Base-by-base conservation (phyloP, 2,329 filamentous ascomycete species). In the Penicillium hordei region DNA sequence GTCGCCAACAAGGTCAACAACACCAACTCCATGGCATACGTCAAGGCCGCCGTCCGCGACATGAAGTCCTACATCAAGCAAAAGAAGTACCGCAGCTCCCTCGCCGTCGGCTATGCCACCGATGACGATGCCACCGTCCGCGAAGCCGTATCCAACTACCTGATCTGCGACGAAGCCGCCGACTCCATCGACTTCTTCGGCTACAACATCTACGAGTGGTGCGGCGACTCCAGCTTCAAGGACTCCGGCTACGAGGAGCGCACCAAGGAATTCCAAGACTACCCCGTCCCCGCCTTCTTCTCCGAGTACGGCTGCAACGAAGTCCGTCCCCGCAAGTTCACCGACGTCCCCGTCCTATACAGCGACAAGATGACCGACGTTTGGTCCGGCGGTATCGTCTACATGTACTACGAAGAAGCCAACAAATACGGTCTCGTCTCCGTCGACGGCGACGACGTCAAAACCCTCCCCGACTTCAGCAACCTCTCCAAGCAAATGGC, bases 201-300 rank as follows among this genome's bases (percentile, higher is more conserved):
- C 59, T 97, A 97, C 88, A 99, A 99, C 83, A 96, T 97, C 80
- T 99, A 99, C 84, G 96, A 93, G 52, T 99, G 94, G 94, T 99
- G 94, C 75, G 94, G 93, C 67, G 76, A 93, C 67, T 96, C 90
- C 71, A 86, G 81, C 69, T 94, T 89, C 80, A 72, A 81, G 36
- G 72, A 82, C 59, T 97, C 94, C 4, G 91, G 91, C 54, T 99
- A 93, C 79, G 82, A 88, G 64, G 83, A 86, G 56, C 89, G 93
- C 75, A 92, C 92, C 67, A 77, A 90, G 65, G 93, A 97, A 79
- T 99, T 97, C 81, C 76, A 82, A 59, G 86, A 88, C 73, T 99
- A 94, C 83, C 91, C 90, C 10, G 91, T 97, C 3, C 94, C 94
- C 46, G 90, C 92, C 70, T 99, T 99, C 87, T 97, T 99, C 75